phyloP scores from a whole-genome alignment of 306 rosid genomes.

The Gillenia trifoliata region DNA sequence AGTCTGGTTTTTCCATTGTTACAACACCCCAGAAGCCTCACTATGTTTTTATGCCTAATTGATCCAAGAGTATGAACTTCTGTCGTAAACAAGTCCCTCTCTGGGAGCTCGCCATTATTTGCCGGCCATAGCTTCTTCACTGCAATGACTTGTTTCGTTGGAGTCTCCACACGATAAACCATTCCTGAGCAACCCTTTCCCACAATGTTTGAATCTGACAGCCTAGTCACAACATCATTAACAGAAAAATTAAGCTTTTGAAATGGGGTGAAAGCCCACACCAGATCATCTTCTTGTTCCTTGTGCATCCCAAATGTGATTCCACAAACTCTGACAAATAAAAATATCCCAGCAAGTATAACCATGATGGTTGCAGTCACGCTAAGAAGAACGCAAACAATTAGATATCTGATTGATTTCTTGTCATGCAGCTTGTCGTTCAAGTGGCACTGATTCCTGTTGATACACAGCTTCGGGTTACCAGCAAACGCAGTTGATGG shows the following conservation, averaged over 20 bases:
- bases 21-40: constrained; percentile 84
- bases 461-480: constrained; percentile 66
- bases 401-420: constrained; percentile 45
- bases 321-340: constrained; percentile 52
- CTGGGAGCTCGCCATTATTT: constrained; percentile 53
- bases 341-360: constrained; percentile 49
- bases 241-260: constrained; percentile 79
- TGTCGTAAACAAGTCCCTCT: constrained; percentile 62
- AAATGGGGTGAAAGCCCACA: constrained; percentile 91
- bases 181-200: constrained; percentile 90
- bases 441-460: constrained; percentile 38
- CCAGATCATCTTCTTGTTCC: constrained; percentile 46
- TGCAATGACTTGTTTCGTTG: constrained; percentile 67
- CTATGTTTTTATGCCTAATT: constrained; percentile 85
- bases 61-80: constrained; percentile 91
- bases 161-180: constrained; percentile 91
- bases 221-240: constrained; percentile 52
- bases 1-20: constrained; percentile 68
- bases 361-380: constrained; percentile 44
- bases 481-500: constrained; percentile 61
- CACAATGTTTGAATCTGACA: constrained; percentile 71
- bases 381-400: constrained; percentile 58
- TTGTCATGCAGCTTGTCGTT: constrained; percentile 25
- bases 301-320: constrained; percentile 24
- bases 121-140: constrained; percentile 93